Evolutionary conservation across 1,139 yeast species (phyloP).

Genomic region (Sugiyamaella neomexicana): DNA sequence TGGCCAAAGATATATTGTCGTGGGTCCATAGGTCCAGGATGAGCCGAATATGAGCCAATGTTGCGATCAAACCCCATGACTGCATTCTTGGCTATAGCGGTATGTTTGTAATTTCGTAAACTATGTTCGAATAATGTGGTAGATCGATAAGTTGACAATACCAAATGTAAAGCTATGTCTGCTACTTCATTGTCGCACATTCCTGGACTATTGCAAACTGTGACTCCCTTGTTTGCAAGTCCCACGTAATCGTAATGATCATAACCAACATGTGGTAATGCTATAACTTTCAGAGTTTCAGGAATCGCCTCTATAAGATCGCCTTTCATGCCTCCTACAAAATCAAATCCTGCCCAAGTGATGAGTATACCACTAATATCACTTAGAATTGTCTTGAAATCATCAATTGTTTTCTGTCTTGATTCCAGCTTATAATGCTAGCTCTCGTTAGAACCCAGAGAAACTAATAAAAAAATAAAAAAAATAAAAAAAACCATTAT

Average conservation of each 20-base stretch:
- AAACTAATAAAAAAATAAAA: no score
- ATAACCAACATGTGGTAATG: constrained; percentile 71
- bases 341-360: neutral
- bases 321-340: constrained; percentile 31
- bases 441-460: neutral
- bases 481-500: neutral
- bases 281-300: constrained; percentile 51
- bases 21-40: neutral
- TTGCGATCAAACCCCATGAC: constrained; percentile 27
- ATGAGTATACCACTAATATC: constrained; percentile 6
- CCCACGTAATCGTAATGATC: constrained; percentile 57
- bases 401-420: constrained; percentile 3
- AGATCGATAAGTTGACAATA: constrained; percentile 62
- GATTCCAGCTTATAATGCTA: constrained; percentile 13
- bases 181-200: constrained; percentile 71
- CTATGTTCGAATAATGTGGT: constrained; percentile 52
- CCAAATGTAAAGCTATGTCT: constrained; percentile 62
- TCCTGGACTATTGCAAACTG: constrained; percentile 56
- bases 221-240: constrained; percentile 46
- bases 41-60: constrained; percentile 42
- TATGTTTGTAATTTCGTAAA: constrained; percentile 44
- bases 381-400: constrained; percentile 4
- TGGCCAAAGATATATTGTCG: constrained; percentile 23
- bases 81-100: constrained; percentile 46
- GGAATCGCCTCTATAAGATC: constrained; percentile 57